Evolutionary conservation across 2,329 filamentous ascomycete genomes (phyloP).

Genomic region (Venturia aucupariae): DNA sequence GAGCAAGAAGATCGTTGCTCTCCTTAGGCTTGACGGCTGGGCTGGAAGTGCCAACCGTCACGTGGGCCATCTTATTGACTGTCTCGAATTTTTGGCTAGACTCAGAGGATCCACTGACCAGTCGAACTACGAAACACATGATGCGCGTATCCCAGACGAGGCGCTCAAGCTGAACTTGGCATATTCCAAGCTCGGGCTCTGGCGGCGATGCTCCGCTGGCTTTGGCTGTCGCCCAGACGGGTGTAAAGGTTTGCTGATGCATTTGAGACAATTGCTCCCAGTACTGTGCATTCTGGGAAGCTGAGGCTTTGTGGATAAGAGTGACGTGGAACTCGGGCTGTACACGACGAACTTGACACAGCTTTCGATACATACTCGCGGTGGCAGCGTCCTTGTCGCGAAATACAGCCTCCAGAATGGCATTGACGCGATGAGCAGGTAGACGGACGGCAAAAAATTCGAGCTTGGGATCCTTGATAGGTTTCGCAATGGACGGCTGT

Average conservation of each 20-base stretch:
- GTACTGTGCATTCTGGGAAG: slow-evolving; percentile 53
- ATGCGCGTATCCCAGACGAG: slow-evolving; percentile 77
- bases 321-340: slow-evolving; percentile 91
- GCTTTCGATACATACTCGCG: slow-evolving; percentile 62
- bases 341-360: slow-evolving; percentile 64
- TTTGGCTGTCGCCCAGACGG: slow-evolving; percentile 21
- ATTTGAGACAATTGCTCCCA: slow-evolving; percentile 67
- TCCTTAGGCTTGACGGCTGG: slow-evolving; percentile 78
- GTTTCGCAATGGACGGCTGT: slow-evolving; percentile 19
- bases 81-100: slow-evolving; percentile 43
- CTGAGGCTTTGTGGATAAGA: slow-evolving; percentile 68
- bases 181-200: slow-evolving; percentile 51
- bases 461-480: slow-evolving; percentile 34
- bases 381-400: slow-evolving; percentile 42
- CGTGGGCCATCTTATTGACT: slow-evolving; percentile 70
- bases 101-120: slow-evolving; percentile 15
- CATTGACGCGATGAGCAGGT: slow-evolving; percentile 40
- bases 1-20: slow-evolving; percentile 73
- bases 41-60: slow-evolving; percentile 79
- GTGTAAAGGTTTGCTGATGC: slow-evolving; percentile 39
- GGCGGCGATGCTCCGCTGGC: slow-evolving; percentile 25
- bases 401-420: slow-evolving; percentile 64
- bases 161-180: slow-evolving; percentile 52
- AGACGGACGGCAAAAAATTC: slow-evolving; percentile 59
- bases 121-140: slow-evolving; percentile 82